Base-by-base conservation (phyloP, 768 basidiomycete species). In the Coprinopsis cinerea region DNA sequence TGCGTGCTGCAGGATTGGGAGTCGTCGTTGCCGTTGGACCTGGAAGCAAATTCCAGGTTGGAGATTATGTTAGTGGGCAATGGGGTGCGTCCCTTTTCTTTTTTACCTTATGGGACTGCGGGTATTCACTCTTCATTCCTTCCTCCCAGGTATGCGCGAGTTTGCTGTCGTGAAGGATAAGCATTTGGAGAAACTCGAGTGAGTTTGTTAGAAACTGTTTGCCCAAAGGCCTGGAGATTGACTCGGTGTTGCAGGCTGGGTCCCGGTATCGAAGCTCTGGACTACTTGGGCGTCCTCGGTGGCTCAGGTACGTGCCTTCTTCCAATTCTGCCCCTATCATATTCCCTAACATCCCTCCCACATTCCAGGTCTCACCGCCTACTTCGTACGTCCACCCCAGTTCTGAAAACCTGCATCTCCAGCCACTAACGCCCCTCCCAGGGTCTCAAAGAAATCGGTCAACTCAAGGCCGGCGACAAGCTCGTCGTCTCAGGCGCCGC, bases 401-500 rank as follows among this genome's bases (percentile, higher is more conserved):
- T 6, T 40, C 14, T 4, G 1, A 30, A 25, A 24, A 13, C 25
- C 22, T 26, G 28, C 17, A 18, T 13, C 46, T 28, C 13, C 24
- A 26, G 36, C 14, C 46, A 35, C 44, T 39, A 44, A 44, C 42
- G 41, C 22, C 26, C 36, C 53, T 48, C 27, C 37, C 46, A 92
- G 92, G 93, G 94, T 7, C 72, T 97, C 24, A 73, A 81, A 63
- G 88, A 91, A 43, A 73, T 95, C 40, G 91, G 84, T 14, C 65
- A 88, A 52, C 65, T 94, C 59, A 88, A 94, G 63, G 64, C 82
- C 0, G 92, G 92, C 11, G 92, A 97, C 53, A 88, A 79, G 0
- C 78, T 95, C 43, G 76, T 97, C 20, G 85, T 80, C 11, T 90
- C 90, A 0, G 94, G 92, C 17, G 94, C 94, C 1, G 94, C 95